phyloP scores from a whole-genome alignment of 2,329 filamentous ascomycete genomes.

The Fusarium tjaetaba region DNA sequence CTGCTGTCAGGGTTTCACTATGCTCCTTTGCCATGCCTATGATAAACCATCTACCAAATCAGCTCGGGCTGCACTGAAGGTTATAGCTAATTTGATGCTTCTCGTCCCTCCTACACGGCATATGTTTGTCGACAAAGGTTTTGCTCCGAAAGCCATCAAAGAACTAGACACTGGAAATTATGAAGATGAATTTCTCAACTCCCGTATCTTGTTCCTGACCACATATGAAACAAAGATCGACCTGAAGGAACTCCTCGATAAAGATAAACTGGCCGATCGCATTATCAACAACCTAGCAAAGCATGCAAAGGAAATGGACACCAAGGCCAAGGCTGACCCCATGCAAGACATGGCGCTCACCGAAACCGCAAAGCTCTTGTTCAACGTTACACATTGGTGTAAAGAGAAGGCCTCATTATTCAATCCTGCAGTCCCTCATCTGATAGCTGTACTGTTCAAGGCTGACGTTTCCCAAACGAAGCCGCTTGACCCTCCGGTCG shows the following conservation, averaged over 20 bases:
- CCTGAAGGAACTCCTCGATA: constrained; percentile 59
- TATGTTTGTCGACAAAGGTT: constrained; percentile 56
- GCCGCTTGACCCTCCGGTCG: constrained; percentile 78
- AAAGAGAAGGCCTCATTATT: constrained; percentile 71
- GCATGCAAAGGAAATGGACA: constrained; percentile 65
- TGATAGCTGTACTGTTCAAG: constrained; percentile 76
- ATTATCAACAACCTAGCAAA: constrained; percentile 76
- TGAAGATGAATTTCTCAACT: constrained; percentile 85
- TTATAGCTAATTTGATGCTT: constrained; percentile 80
- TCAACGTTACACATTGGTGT: constrained; percentile 84
- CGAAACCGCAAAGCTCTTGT: constrained; percentile 88
- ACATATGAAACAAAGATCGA: constrained; percentile 61
- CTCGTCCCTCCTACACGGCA: constrained; percentile 59
- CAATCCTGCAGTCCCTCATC: constrained; percentile 71
- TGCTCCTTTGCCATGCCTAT: constrained; percentile 78
- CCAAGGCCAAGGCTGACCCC: constrained; percentile 54
- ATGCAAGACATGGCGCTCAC: constrained; percentile 83
- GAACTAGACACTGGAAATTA: constrained; percentile 76
- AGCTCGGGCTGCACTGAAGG: constrained; percentile 80
- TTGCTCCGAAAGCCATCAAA: constrained; percentile 71
- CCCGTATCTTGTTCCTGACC: constrained; percentile 57
- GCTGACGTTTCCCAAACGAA: constrained; percentile 66
- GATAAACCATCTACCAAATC: constrained; percentile 69
- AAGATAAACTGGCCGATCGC: constrained; percentile 58
- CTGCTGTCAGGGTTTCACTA: constrained; percentile 74